Evolutionary conservation across 2,329 filamentous ascomycete genomes (phyloP), one percentile per base, ranked within the genome.

Genomic region (Clarireedia homoeocarpa): DNA sequence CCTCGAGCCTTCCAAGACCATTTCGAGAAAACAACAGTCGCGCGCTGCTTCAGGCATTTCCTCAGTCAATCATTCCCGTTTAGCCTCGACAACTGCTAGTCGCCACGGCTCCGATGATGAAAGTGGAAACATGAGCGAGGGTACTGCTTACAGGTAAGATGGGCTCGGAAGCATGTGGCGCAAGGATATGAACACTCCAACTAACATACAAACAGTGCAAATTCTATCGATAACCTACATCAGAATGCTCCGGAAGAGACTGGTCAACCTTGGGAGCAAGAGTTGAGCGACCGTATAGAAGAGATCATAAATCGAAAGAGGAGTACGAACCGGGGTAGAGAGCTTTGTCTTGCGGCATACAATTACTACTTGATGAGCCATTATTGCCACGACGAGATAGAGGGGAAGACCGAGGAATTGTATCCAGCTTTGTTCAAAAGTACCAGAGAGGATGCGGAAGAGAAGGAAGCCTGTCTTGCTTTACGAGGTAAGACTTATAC

Each of bases 241-340:
- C 39, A 52, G 10, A 59, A 63, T 42, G 72, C 78, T 49, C 74
- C 77, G n/a, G 80, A 82, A 52, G 77, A 78, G 54, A 74, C 74
- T 20, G 30, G 27, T 15, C 39, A 20, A 9, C 15, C 26, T 23
- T 85, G 83, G 82, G 76, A 78, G 53, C 69, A 77, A 42, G 78
- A 83, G 58, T 73, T 89, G 26, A 69, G 71, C 27, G 77, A 81
- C 59, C 77, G 79, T 46, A 80, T 88, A 52, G 77, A 84, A 53
- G 80, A 85, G 63, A 80, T 89, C 42, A 74, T 82, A 55, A 83
- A 88, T 63, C 78, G 84, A 62, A 89, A 88, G 73, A 78, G 83
- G 61, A 85, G 81, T 68, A 86, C 78, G 59, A 78, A 77, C 10
- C 77, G 83, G 57, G 82, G 83, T 27, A 77, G 86, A 54, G 83